Percentiles rank a stretch among this genome's conserved stretches.
phyloP scores from a whole-genome alignment of 176 grass and related monocot species.

The Aegilops umbellulata region DNA sequence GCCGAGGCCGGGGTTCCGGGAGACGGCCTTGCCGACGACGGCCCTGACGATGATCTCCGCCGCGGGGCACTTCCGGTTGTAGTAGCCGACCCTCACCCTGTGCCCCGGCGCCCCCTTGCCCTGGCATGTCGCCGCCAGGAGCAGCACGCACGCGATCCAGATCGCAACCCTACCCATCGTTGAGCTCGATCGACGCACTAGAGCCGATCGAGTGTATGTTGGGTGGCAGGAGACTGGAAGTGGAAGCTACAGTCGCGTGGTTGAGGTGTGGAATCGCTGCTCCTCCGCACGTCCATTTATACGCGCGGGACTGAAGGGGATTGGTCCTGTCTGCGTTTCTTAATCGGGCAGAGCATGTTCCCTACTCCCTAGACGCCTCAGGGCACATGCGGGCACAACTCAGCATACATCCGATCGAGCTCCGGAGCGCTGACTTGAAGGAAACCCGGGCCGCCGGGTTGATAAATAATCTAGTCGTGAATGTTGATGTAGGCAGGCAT shows the following conservation, averaged over 20 bases:
- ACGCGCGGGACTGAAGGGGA: background rate
- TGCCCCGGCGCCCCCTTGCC: background rate
- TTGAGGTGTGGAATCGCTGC: background rate
- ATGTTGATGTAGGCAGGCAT: background rate
- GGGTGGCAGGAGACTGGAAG: background rate
- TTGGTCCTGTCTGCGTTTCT: background rate
- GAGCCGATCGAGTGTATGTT: background rate
- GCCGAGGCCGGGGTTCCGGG: constrained; percentile 27
- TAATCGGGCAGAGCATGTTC: background rate
- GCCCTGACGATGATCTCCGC: constrained; percentile 41
- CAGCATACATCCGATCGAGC: background rate
- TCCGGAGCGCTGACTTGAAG: background rate
- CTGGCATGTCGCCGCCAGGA: constrained; percentile 15
- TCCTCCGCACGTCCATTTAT: constrained; percentile 13
- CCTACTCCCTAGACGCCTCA: background rate
- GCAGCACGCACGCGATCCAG: constrained; percentile 2
- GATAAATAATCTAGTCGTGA: background rate
- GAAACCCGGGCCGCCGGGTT: background rate
- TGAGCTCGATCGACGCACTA: background rate
- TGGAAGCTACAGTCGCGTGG: background rate
- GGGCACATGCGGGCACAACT: background rate
- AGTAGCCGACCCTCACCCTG: constrained; percentile 31
- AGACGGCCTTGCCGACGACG: constrained; percentile 9
- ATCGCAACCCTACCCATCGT: constrained; percentile 22
- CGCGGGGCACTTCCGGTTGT: constrained; percentile 24